Conservation (phyloP, 2,329 filamentous ascomycete genomes). For the Microcyclospora tardicrescens region DNA sequence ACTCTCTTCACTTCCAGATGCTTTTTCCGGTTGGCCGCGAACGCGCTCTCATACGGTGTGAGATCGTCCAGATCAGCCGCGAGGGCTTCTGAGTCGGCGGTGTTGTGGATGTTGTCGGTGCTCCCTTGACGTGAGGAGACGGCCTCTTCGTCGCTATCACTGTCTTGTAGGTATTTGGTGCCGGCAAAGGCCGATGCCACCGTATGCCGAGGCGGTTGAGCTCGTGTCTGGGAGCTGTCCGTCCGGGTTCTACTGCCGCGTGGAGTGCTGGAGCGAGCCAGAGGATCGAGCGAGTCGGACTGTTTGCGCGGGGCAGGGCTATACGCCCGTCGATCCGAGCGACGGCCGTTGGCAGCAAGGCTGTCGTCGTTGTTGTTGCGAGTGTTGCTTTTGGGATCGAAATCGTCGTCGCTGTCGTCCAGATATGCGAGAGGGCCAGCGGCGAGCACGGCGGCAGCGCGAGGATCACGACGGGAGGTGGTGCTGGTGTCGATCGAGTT, state of each 20-base stretch:
- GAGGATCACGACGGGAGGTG: slow-evolving; percentile 4
- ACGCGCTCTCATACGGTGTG: slow-evolving; percentile 5
- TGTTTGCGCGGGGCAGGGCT: slow-evolving; percentile 16
- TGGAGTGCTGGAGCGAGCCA: slow-evolving; percentile 14
- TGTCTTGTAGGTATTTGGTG: slow-evolving; percentile 25
- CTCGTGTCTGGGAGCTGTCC: slow-evolving; percentile 6
- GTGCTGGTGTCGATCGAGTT: slow-evolving; percentile 9
- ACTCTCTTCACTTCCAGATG: slow-evolving; percentile 18
- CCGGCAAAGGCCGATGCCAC: slow-evolving; percentile 24
- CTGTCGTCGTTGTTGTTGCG: too few relatives aligned
- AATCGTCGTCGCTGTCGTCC: slow-evolving; percentile 21
- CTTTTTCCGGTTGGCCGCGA: slow-evolving; percentile 5
- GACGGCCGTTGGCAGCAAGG: slow-evolving; percentile 1
- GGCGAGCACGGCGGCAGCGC: slow-evolving; percentile 15
- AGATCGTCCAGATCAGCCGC: neutral
- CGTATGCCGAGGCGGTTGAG: slow-evolving; percentile 16
- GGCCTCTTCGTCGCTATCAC: slow-evolving; percentile 17
- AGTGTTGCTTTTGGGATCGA: slow-evolving; percentile 2
- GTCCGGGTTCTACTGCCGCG: slow-evolving; percentile 10
- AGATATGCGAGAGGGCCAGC: slow-evolving; percentile 20
- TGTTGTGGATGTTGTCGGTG: slow-evolving; percentile 8
- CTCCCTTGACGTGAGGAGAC: slow-evolving; percentile 18
- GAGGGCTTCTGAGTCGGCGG: slow-evolving; percentile 1
- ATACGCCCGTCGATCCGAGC: slow-evolving; percentile 9
- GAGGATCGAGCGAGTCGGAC: slow-evolving; percentile 7